Conservation (phyloP, 1,284 basidiomycete genomes). For the Cryptococcus jaspeensis region DNA sequence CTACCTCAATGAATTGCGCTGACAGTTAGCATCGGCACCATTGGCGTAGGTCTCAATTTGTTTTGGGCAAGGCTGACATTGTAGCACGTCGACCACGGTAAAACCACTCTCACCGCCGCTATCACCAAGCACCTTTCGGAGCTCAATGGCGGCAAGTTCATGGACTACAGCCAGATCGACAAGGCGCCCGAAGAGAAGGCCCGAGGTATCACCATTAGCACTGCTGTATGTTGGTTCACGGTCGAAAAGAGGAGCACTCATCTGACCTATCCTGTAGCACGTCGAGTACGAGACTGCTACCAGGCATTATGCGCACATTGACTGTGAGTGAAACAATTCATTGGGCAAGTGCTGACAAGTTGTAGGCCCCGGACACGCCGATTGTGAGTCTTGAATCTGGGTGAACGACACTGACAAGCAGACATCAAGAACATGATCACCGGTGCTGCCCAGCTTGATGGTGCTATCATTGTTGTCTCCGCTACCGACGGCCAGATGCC, state of each 20-base stretch:
- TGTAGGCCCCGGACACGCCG: conserved; percentile 58
- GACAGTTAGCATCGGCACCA: conserved; percentile 73
- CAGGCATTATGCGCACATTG: conserved; percentile 98
- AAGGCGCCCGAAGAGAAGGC: conserved; percentile 99
- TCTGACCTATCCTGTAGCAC: conserved; percentile 62
- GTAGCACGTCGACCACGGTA: conserved; percentile 86
- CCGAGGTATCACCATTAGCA: conserved; percentile 94
- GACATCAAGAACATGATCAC: conserved; percentile 88
- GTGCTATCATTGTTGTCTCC: conserved; percentile 95
- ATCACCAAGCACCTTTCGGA: conserved; percentile 94
- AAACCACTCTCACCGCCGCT: conserved; percentile 95
- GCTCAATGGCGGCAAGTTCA: conserved; percentile 83
- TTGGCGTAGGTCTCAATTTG: conserved; percentile 56
- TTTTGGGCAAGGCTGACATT: not conserved
- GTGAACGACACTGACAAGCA: conserved; percentile 14
- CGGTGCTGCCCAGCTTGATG: conserved; percentile 98
- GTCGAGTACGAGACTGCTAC: conserved; percentile 94
- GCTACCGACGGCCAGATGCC: conserved; percentile 99
- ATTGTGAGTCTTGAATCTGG: conserved; percentile 29
- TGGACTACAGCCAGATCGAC: conserved; percentile 98
- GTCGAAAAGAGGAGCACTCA: not conserved
- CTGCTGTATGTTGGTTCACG: conserved; percentile 49
- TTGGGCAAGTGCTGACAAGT: not conserved
- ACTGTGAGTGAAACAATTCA: conserved; percentile 59
- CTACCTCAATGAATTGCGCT: not conserved